Base-by-base conservation (phyloP, 23 red algal genomes). In the Porphyridium purpureum region DNA sequence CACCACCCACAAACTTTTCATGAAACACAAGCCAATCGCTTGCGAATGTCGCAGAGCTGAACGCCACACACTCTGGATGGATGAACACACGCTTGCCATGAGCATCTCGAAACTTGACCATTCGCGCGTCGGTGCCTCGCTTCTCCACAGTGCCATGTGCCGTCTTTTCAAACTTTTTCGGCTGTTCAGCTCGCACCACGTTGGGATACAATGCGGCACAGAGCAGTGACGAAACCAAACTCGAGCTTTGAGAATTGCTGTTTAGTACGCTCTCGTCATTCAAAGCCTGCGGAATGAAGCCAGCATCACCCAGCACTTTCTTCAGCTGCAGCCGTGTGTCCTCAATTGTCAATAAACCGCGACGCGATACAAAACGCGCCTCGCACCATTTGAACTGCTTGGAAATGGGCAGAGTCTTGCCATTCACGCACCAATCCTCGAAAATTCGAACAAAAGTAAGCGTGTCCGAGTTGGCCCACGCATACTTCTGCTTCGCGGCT, bases 131-230 rank as follows among this genome's bases (percentile, higher is more conserved):
- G 40, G 40, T 24, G 2, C 24, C 46, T 2, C 60, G 25, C 7
- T 24, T 7, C 31, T 62, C 61, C 25, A 86, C 60, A 6, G 70
- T 47, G 38, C 81, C 81, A 27, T 62, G 60, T 7, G 63, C 65
- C 1, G 63, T 67, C 47, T 93, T 51, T 7, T 53, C 29, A 50
- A 74, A 75, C 31, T 23, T 47, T 15, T 73, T 36, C 27, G 67
- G 66, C 27, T 49, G 27, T 54, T 80, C 74, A 29, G 67, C 77
- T 26, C 84, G 65, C 1, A 67, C 50, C 41, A 93, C 48, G 31
- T 93, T 70, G 11, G 84, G 84, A 31, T 81, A 80, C 25, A 93
- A 40, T 7, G 74, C 84, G 21, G 84, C 84, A 35, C 53, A 81
- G 9, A 93, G 30, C 0, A 93, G 64, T 6, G 64, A 73, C 26